Conservation (phyloP, 257 asterid genomes). For the Scutellaria barbata region DNA sequence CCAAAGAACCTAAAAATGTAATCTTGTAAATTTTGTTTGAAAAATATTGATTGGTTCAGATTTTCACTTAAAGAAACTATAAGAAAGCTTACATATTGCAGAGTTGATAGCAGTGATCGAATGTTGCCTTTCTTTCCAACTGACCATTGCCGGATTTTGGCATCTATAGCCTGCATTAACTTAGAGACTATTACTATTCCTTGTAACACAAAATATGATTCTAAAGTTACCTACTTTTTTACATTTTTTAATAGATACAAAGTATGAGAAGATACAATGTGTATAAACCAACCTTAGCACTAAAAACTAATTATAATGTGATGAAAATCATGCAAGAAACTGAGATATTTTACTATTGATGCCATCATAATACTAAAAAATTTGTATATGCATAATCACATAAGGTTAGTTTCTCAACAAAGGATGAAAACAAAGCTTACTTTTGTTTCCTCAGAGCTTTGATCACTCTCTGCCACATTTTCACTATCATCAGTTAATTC, state of each 20-base stretch:
- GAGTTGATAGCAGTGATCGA: conserved; percentile 84
- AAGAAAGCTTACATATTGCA: conserved; percentile 69
- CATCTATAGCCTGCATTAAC: conserved; percentile 64
- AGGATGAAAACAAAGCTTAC: conserved; percentile 41
- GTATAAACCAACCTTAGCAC: too few species aligned
- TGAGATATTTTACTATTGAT: too few species aligned
- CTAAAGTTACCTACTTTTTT: too few species aligned
- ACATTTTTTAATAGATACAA: too few species aligned
- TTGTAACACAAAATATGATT: too few species aligned
- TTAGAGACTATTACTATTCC: background rate
- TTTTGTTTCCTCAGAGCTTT: conserved; percentile 51
- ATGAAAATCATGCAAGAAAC: too few species aligned
- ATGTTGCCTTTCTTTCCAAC: conserved; percentile 94
- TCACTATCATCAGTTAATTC: conserved; percentile 57
- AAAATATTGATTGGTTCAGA: too few species aligned
- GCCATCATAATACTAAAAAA: too few species aligned
- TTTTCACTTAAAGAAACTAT: background rate
- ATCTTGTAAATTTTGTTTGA: too few species aligned
- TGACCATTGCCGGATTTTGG: conserved; percentile 86
- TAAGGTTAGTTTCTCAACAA: background rate
- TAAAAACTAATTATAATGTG: too few species aligned
- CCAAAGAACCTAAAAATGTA: conserved; percentile 99
- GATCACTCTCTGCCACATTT: conserved; percentile 44
- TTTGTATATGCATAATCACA: background rate
- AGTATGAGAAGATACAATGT: too few species aligned